These are phyloP conservation scores for Ampelomyces quisqualis DNA, from an alignment of 2,329 filamentous ascomycete species.

Conservation along the genomic window DNA sequence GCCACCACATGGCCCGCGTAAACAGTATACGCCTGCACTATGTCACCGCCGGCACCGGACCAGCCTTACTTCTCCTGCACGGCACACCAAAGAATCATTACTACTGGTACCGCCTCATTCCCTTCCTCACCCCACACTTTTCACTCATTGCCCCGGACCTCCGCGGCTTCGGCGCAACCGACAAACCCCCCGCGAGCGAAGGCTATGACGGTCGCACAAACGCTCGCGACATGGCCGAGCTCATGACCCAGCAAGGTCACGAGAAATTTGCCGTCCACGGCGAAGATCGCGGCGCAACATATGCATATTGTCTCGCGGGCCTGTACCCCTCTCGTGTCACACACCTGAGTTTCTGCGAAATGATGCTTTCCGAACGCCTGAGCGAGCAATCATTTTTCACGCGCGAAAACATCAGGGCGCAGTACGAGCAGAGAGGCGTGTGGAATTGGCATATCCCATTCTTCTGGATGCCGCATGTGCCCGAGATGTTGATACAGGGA, in stretches of 20 bases:
- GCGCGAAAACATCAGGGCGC: slow-evolving; percentile 21
- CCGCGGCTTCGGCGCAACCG: slow-evolving; percentile 44
- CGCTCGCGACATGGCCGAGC: slow-evolving; percentile 38
- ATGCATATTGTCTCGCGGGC: slow-evolving; percentile 21
- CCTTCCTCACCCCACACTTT: slow-evolving; percentile 40
- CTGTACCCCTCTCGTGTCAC: slow-evolving; percentile 19
- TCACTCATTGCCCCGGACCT: slow-evolving; percentile 43
- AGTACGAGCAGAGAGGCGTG: slow-evolving; percentile 21
- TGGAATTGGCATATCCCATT: slow-evolving; percentile 30
- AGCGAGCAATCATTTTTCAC: slow-evolving; percentile 24
- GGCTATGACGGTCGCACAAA: slow-evolving; percentile 44
- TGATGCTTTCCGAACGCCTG: slow-evolving; percentile 20
- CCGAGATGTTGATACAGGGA: slow-evolving; percentile 45
- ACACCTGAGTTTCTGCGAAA: slow-evolving; percentile 23
- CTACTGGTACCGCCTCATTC: slow-evolving; percentile 44
- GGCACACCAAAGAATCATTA: slow-evolving; percentile 27
- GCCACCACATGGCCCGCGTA: slow-evolving; percentile 22
- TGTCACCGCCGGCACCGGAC: slow-evolving; percentile 22
- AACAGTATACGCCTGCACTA: slow-evolving; percentile 26
- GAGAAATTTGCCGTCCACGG: slow-evolving; percentile 75
- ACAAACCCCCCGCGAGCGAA: slow-evolving; percentile 42
- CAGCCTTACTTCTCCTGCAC: slow-evolving; percentile 22
- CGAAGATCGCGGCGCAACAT: slow-evolving; percentile 37
- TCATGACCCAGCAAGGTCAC: slow-evolving; percentile 55
- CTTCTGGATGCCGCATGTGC: slow-evolving; percentile 42